phyloP scores from a whole-genome alignment of 1,284 basidiomycete species.

The Lentinula novae-zelandiae region DNA sequence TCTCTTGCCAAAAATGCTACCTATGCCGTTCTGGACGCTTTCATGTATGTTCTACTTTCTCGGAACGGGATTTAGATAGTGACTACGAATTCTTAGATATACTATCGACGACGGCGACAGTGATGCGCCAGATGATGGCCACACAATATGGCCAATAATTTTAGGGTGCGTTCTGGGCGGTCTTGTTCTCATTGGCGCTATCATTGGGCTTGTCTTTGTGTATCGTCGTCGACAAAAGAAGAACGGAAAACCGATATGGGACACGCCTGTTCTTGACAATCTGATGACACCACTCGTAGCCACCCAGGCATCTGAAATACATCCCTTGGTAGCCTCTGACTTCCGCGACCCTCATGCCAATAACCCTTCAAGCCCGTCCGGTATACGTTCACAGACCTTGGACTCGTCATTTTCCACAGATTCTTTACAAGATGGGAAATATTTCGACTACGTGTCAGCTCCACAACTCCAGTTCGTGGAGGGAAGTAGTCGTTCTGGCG shows the following conservation, averaged over 20 bases:
- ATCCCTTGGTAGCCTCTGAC: neutral
- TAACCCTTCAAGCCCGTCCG: neutral
- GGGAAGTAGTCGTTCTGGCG: neutral
- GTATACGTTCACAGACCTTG: neutral
- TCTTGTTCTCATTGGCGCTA: neutral
- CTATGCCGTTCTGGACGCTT: constrained; percentile 4
- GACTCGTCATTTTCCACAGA: neutral
- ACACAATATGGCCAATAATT: constrained; percentile 5
- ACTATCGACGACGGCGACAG: neutral
- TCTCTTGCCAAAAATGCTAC: constrained; percentile 3
- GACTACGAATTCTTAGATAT: neutral
- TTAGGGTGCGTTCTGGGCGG: neutral
- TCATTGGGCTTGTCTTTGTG: neutral
- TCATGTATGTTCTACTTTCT: neutral
- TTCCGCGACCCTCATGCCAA: neutral
- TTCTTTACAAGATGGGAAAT: neutral
- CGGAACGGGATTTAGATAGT: neutral
- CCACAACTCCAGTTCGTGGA: neutral
- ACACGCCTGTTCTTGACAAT: neutral
- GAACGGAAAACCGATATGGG: neutral
- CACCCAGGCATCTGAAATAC: neutral
- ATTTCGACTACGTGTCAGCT: neutral
- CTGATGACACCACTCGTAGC: neutral
- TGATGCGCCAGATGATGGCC: neutral
- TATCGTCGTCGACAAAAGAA: neutral